Evolutionary conservation across 352 stramenopile species (phyloP).

Genomic region (Phytophthora pseudosyringae): DNA sequence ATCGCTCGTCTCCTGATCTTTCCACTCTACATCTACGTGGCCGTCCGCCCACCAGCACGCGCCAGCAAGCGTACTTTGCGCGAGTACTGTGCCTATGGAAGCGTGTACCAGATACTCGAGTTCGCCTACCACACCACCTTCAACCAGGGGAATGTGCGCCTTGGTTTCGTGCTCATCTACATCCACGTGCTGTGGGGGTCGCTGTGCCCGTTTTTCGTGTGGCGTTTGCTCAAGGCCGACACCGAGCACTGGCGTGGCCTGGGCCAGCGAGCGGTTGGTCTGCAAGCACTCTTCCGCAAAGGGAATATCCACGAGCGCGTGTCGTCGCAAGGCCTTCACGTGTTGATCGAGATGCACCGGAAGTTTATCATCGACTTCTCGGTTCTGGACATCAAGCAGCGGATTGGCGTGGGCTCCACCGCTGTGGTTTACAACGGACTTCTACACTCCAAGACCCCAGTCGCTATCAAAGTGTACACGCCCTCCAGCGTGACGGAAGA

Average conservation of each 20-base stretch:
- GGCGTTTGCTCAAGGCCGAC: conserved; percentile 58
- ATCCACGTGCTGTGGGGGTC: conserved; percentile 39
- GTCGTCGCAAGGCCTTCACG: conserved; percentile 52
- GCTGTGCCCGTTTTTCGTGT: conserved; percentile 46
- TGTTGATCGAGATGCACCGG: conserved; percentile 56
- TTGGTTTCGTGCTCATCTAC: conserved; percentile 45
- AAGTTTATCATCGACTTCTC: conserved; percentile 56
- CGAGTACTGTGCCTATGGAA: conserved; percentile 50
- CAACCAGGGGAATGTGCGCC: conserved; percentile 28
- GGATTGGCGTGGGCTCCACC: conserved; percentile 46
- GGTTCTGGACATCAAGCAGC: conserved; percentile 44
- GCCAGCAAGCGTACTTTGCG: conserved; percentile 53
- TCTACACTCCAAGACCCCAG: conserved; percentile 45
- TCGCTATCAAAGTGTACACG: conserved; percentile 73
- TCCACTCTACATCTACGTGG: conserved; percentile 51
- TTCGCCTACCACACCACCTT: conserved; percentile 47
- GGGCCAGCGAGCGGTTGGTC: conserved; percentile 39
- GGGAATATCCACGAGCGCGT: conserved; percentile 49
- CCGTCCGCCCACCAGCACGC: conserved; percentile 41
- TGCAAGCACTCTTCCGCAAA: conserved; percentile 45
- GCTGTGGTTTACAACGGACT: conserved; percentile 59
- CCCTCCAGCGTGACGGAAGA: conserved; percentile 61
- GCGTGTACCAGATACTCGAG: conserved; percentile 47
- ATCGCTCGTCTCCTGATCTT: conserved; percentile 36
- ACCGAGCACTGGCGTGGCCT: conserved; percentile 74